Base-by-base conservation (phyloP, 179 eudicot species). In the Patellifolia procumbens region DNA sequence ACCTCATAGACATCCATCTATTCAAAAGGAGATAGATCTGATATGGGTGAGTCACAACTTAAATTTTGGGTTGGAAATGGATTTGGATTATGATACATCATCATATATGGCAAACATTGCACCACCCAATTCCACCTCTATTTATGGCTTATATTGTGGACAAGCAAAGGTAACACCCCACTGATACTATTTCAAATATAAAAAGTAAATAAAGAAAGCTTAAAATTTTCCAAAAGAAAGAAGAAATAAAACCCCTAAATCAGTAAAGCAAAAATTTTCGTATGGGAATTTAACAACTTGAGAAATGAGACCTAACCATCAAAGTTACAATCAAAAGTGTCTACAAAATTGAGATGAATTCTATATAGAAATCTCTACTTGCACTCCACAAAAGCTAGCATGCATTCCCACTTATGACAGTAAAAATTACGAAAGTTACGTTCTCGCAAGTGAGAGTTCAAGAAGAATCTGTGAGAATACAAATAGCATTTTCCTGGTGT, bases 221-320 rank as follows among this genome's bases (percentile, higher is more conserved):
- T 56, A 56, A 56, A 11, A 20, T 56, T 20, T 20, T 56, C 61
- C 61, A 20, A 55, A 2, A 55, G 26, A 22, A 56, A 56, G 61
- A 24, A 24, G 12, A 56, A 56, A n/a, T 24, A 56, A 56, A 56
- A 56, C 61, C 26, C 28, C 61, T 24, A 56, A n/a, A 22, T 55
- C 59, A 56, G 61, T 56, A 56, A 56, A 20, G 61, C 7, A 56
- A 22, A 24, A 55, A 55, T 4, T 55, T 55, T 55, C 9, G 59
- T 55, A 55, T 55, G 59, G 59, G 59, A 55, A 55, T 19, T n/a
- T 55, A 55, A 55, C 59, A 55, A 55, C 59, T 19, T 55, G 59
- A 55, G 59, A 55, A 55, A 55, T 55, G 59, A 55, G 59, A 55
- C 59, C 26, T 55, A 55, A 55, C 59, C 59, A 55, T 55, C 59